phyloP scores from a whole-genome alignment of 345 rosid genomes.

The Excoecaria cochinchinensis region DNA sequence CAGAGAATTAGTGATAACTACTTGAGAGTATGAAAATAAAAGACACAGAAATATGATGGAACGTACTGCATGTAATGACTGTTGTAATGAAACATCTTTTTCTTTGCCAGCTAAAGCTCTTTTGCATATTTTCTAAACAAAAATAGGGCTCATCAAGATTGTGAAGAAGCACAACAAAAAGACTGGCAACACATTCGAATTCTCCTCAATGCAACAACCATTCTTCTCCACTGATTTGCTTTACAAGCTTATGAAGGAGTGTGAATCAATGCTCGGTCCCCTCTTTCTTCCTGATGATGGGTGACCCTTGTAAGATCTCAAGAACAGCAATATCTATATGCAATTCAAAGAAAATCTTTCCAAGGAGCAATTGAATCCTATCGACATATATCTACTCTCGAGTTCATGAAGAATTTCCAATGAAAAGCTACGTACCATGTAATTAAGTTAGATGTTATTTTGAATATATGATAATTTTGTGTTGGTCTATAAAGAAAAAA shows the following conservation, averaged over 20 bases:
- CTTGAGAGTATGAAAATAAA: too few relatives aligned
- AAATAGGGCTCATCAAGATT: slow-evolving; percentile 41
- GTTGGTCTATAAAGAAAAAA: too few relatives aligned
- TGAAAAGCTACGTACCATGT: too few relatives aligned
- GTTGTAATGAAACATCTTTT: neutral
- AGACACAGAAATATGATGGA: too few relatives aligned
- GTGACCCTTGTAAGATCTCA: neutral
- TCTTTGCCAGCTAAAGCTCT: neutral
- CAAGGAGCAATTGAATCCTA: too few relatives aligned
- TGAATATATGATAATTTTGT: too few relatives aligned
- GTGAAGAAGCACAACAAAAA: slow-evolving; percentile 52
- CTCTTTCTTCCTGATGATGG: slow-evolving; percentile 28
- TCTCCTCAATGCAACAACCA: slow-evolving; percentile 35
- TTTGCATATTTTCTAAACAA: too few relatives aligned
- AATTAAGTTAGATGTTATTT: too few relatives aligned
- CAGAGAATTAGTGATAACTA: too few relatives aligned
- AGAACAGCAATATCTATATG: neutral
- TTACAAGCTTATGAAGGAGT: slow-evolving; percentile 35
- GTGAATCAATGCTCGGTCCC: slow-evolving; percentile 32
- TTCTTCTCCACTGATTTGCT: slow-evolving; percentile 46
- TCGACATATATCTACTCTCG: too few relatives aligned
- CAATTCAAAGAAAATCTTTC: neutral
- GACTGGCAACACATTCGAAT: slow-evolving; percentile 26
- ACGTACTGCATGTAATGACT: too few relatives aligned
- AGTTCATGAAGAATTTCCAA: too few relatives aligned